These are phyloP conservation scores for Elsinoe arachidis DNA, from an alignment of 2,329 filamentous ascomycete species.

Conservation along the genomic window DNA sequence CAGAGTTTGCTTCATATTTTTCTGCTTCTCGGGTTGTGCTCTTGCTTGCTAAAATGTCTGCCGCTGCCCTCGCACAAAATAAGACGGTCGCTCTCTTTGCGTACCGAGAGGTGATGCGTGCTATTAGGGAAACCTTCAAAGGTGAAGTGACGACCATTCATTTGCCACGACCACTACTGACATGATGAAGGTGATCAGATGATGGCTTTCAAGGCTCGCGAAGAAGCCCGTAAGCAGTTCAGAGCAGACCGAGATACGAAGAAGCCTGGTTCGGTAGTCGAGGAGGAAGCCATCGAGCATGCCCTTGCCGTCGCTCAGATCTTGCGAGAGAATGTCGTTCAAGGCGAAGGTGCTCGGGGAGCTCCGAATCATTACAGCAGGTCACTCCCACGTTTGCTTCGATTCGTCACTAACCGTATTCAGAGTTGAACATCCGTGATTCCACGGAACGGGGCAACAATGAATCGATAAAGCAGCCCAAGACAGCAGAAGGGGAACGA, in stretches of 20 bases:
- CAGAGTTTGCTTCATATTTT: neutral
- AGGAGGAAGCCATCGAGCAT: slow-evolving; percentile 59
- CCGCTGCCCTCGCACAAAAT: slow-evolving; percentile 17
- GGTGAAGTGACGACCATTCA: slow-evolving; percentile 42
- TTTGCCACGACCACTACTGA: neutral
- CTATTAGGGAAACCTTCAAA: slow-evolving; percentile 72
- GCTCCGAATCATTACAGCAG: slow-evolving; percentile 14
- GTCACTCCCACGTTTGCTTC: neutral
- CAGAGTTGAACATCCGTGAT: slow-evolving; percentile 82
- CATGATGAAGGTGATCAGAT: slow-evolving; percentile 55
- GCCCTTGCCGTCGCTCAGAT: slow-evolving; percentile 77
- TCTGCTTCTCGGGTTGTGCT: neutral
- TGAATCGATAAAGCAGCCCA: slow-evolving; percentile 62
- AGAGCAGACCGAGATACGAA: slow-evolving; percentile 54
- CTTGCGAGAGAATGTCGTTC: slow-evolving; percentile 75
- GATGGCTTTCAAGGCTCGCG: slow-evolving; percentile 61
- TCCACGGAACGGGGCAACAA: slow-evolving; percentile 90
- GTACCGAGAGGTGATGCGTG: slow-evolving; percentile 74
- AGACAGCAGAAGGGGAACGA: neutral
- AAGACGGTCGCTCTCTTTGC: slow-evolving; percentile 58
- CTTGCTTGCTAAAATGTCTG: neutral
- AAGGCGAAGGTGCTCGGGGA: slow-evolving; percentile 45
- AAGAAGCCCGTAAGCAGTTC: slow-evolving; percentile 67
- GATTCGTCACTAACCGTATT: slow-evolving; percentile 11
- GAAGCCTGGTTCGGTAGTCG: slow-evolving; percentile 47